Percentiles rank a stretch among this genome's conserved stretches.
Conservation (phyloP, 2,329 filamentous ascomycete species). For the Aspergillus viridinutans region DNA sequence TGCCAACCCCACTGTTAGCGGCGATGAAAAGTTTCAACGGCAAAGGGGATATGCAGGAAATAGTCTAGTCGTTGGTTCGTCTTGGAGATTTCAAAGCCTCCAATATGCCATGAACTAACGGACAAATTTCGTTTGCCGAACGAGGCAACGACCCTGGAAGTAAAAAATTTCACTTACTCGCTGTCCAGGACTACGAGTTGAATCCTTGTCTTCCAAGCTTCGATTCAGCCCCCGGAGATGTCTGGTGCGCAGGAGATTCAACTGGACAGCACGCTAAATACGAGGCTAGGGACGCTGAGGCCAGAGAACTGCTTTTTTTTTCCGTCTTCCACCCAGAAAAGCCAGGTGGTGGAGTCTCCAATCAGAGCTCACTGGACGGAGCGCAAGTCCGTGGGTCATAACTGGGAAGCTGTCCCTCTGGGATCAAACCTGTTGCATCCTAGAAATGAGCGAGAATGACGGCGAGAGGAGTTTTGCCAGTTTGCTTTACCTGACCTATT, state of each 20-base stretch:
- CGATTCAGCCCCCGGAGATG: conserved; percentile 9
- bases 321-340: conserved; percentile 5
- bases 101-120: neutral
- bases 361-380: conserved; percentile 10
- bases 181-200: neutral
- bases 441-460: neutral
- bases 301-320: neutral
- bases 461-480: neutral
- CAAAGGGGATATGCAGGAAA: conserved; percentile 6
- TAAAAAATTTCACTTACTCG: conserved; percentile 1
- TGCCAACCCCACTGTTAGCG: conserved; percentile 12
- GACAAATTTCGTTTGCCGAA: neutral
- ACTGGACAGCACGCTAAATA: conserved; percentile 4
- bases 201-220: neutral
- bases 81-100: neutral
- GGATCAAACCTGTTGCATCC: neutral
- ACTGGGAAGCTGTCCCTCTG: neutral
- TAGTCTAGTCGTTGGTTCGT: conserved; percentile 5
- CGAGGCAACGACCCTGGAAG: conserved; percentile 1
- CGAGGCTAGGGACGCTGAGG: conserved; percentile 1
- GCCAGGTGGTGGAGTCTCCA: conserved; percentile 7
- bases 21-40: neutral
- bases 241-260: conserved; percentile 14
- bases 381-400: conserved; percentile 13
- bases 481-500: neutral